phyloP scores from a whole-genome alignment of 2,329 filamentous ascomycete species.

The Chrysoporthe puriensis region DNA sequence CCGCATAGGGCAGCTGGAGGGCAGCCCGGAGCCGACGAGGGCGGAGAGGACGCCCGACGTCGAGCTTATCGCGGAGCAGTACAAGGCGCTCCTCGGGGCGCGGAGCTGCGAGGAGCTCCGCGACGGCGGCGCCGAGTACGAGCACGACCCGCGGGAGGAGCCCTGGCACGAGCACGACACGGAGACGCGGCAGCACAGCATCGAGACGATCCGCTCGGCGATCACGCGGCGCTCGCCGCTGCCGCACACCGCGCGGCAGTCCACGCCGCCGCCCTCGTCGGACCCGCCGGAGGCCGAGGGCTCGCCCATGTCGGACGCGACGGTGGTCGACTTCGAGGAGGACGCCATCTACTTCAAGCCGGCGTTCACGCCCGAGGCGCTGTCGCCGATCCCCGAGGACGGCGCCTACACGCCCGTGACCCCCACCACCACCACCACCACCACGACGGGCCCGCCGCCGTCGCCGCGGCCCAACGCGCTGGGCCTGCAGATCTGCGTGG shows the following conservation, averaged over 20 bases:
- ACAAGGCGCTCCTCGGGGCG: slow-evolving; percentile 50
- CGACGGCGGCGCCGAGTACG: not conserved
- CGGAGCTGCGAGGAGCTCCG: slow-evolving; percentile 34
- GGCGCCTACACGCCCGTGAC: slow-evolving; percentile 5
- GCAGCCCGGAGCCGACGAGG: slow-evolving; percentile 30
- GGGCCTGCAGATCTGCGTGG: slow-evolving; percentile 54
- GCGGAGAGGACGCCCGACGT: slow-evolving; percentile 43
- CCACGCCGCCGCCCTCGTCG: not conserved
- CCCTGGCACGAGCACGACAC: slow-evolving; percentile 3
- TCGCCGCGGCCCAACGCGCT: slow-evolving; percentile 40
- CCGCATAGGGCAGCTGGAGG: slow-evolving; percentile 54
- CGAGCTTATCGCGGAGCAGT: slow-evolving; percentile 56
- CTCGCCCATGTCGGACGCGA: slow-evolving; percentile 48
- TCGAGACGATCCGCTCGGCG: slow-evolving; percentile 26
- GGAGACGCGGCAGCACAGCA: slow-evolving; percentile 23
- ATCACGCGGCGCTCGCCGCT: slow-evolving; percentile 24
- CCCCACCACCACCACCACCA: slow-evolving; percentile 6
- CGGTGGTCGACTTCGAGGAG: slow-evolving; percentile 51
- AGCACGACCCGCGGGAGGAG: not conserved
- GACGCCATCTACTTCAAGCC: slow-evolving; percentile 53
- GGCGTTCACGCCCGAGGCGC: slow-evolving; percentile 43
- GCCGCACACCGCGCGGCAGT: slow-evolving; percentile 22
- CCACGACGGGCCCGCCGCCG: slow-evolving; percentile 8
- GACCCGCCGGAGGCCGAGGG: slow-evolving; percentile 23
- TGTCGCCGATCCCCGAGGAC: slow-evolving; percentile 36